Percentiles rank a stretch among this genome's conserved stretches.
Conservation (phyloP, 345 rosid species). For the Dipteronia dyeriana region DNA sequence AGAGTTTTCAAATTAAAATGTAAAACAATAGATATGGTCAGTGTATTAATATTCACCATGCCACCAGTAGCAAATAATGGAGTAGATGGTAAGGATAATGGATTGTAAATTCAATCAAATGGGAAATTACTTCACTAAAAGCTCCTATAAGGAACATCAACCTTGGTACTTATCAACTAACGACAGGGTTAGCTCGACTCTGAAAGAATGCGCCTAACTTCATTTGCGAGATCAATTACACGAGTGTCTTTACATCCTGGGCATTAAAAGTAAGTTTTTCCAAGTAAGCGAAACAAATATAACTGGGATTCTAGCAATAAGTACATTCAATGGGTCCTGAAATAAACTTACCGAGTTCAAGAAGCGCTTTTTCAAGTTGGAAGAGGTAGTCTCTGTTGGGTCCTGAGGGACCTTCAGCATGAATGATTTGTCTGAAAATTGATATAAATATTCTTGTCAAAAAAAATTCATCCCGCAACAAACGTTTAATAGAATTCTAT, state of each 20-base stretch:
- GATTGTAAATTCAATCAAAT: background rate
- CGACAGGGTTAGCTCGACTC: constrained; percentile 23
- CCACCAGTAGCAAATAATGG: background rate
- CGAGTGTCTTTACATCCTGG: constrained; percentile 73
- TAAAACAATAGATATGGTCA: background rate
- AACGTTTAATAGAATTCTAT: too few species aligned
- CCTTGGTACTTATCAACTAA: background rate
- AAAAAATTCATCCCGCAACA: background rate
- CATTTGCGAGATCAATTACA: constrained; percentile 68
- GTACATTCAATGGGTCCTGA: background rate
- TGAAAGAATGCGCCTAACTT: constrained; percentile 60
- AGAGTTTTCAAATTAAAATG: too few species aligned
- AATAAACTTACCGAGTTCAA: constrained; percentile 46
- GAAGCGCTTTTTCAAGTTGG: constrained; percentile 72
- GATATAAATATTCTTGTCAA: background rate
- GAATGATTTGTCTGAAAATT: constrained; percentile 60
- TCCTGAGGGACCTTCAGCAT: constrained; percentile 90
- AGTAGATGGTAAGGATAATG: background rate
- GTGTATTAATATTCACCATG: too few species aligned
- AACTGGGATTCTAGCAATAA: background rate
- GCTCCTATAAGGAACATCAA: background rate
- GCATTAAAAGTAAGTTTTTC: background rate
- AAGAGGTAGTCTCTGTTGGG: constrained; percentile 90
- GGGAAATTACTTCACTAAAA: background rate
- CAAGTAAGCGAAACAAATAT: background rate